phyloP scores from a whole-genome alignment of 768 basidiomycete genomes.

The Russula earlei region DNA sequence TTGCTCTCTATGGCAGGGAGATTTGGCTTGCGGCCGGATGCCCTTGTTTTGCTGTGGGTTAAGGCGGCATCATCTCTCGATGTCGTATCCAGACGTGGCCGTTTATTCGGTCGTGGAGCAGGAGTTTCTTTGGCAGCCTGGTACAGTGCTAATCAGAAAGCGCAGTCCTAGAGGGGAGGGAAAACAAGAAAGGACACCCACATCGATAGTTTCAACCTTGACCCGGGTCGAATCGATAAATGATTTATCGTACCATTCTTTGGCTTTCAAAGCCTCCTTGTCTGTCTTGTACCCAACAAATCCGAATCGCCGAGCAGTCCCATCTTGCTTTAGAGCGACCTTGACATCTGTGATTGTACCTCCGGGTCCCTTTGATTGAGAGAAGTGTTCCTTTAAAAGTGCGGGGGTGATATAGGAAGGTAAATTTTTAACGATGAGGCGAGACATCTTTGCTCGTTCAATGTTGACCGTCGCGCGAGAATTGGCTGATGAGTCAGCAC shows the following conservation, averaged over 20 bases:
- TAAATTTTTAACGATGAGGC: slow-evolving; percentile 76
- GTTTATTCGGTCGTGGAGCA: slow-evolving; percentile 58
- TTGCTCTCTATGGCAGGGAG: slow-evolving; percentile 4
- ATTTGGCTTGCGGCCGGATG: slow-evolving; percentile 1
- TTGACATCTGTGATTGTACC: slow-evolving; percentile 82
- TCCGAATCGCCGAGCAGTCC: slow-evolving; percentile 78
- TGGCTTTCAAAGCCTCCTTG: slow-evolving; percentile 62
- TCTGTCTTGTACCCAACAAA: slow-evolving; percentile 87
- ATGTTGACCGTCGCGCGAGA: no score
- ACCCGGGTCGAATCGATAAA: slow-evolving; percentile 77
- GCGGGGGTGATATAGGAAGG: slow-evolving; percentile 59
- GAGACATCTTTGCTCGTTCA: slow-evolving; percentile 55
- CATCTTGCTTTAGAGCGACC: slow-evolving; percentile 66
- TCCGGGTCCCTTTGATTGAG: slow-evolving; percentile 44
- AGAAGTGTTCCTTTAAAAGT: slow-evolving; percentile 57
- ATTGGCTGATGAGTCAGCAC: slow-evolving; percentile 4
- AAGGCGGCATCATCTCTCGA: slow-evolving; percentile 21
- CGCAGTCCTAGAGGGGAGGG: not conserved
- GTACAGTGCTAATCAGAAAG: slow-evolving; percentile 3
- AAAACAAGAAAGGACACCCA: slow-evolving; percentile 30
- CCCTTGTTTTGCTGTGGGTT: slow-evolving; percentile 8
- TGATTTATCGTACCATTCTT: slow-evolving; percentile 76
- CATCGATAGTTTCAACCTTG: slow-evolving; percentile 67
- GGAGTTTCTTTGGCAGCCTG: slow-evolving; percentile 66
- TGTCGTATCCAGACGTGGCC: slow-evolving; percentile 39